A percentile compares a stretch with the other conserved stretches of the same genome.
Conservation (phyloP, 1,139 yeast species). For the Kodamaea arcana region DNA sequence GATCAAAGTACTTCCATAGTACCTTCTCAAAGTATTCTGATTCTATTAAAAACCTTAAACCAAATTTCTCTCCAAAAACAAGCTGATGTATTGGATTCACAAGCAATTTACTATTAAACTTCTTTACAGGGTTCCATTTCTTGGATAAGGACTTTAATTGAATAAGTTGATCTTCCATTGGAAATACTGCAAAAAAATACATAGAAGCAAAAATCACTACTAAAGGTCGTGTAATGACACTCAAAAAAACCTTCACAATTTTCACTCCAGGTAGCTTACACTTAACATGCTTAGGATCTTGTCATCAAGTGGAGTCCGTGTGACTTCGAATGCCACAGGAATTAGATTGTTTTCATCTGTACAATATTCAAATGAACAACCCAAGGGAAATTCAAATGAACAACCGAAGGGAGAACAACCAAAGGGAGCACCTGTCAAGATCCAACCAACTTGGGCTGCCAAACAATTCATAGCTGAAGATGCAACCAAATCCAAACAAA, state of each 20-base stretch:
- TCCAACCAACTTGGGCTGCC: constrained; percentile 30
- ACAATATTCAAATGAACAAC: too few relatives aligned
- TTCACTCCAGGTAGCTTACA: neutral
- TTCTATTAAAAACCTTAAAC: constrained; percentile 15
- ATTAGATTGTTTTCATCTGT: too few relatives aligned
- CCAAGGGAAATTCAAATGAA: too few relatives aligned
- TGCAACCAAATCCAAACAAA: constrained; percentile 30
- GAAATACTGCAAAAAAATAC: too few relatives aligned
- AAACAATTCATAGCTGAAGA: constrained; percentile 25
- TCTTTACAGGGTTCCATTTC: constrained; percentile 19
- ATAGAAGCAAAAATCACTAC: too few relatives aligned
- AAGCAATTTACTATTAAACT: constrained; percentile 12
- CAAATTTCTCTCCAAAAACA: constrained; percentile 8
- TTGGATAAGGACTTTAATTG: constrained; percentile 9
- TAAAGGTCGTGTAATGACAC: constrained; percentile 9
- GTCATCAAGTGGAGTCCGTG: constrained; percentile 17
- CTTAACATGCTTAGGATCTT: constrained; percentile 4
- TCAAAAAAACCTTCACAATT: neutral
- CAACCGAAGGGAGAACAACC: too few relatives aligned
- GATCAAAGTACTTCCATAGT: constrained; percentile 39
- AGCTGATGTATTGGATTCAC: constrained; percentile 21
- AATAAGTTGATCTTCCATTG: constrained; percentile 2
- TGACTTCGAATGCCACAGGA: constrained; percentile 18
- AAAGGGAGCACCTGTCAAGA: constrained; percentile 10
- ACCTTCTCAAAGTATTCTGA: constrained; percentile 23